Conservation (phyloP, 441 rosid species). For the Theobroma grandiflorum region DNA sequence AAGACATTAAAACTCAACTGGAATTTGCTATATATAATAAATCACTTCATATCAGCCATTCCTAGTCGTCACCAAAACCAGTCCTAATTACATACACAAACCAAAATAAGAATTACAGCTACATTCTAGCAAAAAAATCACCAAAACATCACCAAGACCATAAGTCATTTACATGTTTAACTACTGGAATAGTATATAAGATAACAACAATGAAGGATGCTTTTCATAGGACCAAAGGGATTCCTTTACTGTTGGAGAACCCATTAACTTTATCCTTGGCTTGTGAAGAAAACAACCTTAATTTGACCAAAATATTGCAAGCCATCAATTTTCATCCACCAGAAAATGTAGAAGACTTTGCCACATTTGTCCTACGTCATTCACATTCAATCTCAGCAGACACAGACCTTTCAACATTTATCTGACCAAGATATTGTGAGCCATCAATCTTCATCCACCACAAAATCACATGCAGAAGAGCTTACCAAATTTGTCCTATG, state of each 20-base stretch:
- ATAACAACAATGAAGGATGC: background rate
- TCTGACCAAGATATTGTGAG: conserved; percentile 4
- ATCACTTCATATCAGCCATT: conserved; percentile 15
- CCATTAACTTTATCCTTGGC: conserved; percentile 3
- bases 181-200: background rate
- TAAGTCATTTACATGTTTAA: background rate
- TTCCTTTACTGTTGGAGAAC: conserved; percentile 7
- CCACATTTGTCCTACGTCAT: conserved; percentile 10
- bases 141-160: background rate
- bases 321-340: conserved; percentile 11
- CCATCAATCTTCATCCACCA: conserved; percentile 12
- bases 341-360: conserved; percentile 12
- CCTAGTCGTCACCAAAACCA: background rate
- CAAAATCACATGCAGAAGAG: conserved; percentile 12
- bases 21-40: conserved; percentile 12
- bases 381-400: conserved; percentile 4
- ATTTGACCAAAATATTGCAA: conserved; percentile 1
- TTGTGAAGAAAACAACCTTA: background rate
- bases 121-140: conserved; percentile 11
- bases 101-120: background rate
- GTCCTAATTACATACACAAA: background rate
- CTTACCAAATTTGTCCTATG: conserved; percentile 7
- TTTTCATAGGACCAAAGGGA: background rate
- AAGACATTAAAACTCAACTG: conserved; percentile 7
- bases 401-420: background rate